These are phyloP conservation scores for Russula virescens DNA, from an alignment of 768 basidiomycete genomes.

Conservation along the genomic window DNA sequence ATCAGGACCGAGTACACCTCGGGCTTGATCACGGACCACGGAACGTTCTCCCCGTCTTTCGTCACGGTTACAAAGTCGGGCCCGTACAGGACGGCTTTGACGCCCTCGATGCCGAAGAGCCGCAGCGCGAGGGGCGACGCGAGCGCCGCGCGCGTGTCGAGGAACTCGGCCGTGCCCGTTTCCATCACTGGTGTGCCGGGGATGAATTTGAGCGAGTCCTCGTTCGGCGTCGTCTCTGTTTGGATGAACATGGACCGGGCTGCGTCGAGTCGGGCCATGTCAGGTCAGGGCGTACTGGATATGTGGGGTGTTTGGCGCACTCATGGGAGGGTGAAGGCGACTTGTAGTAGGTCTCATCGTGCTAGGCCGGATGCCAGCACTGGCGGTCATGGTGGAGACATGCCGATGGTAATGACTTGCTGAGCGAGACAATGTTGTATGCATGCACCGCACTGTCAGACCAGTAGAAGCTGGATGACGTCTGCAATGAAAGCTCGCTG, in stretches of 20 bases:
- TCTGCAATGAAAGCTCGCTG: neutral
- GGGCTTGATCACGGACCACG: conserved; percentile 91
- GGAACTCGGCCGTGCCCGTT: conserved; percentile 88
- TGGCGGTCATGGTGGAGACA: conserved; percentile 7
- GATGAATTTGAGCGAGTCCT: conserved; percentile 96
- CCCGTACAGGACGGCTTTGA: conserved; percentile 86
- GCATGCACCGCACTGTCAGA: neutral
- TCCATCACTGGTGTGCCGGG: conserved; percentile 88
- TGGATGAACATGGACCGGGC: conserved; percentile 97
- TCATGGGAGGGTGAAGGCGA: conserved; percentile 28
- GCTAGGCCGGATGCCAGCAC: conserved; percentile 11
- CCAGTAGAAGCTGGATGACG: neutral
- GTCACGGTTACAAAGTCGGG: conserved; percentile 98
- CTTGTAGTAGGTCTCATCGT: neutral
- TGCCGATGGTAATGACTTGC: neutral
- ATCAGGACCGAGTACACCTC: conserved; percentile 95
- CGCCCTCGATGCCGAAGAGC: conserved; percentile 91
- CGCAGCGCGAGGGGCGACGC: conserved; percentile 92
- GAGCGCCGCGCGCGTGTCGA: conserved; percentile 81
- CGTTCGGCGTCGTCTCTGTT: conserved; percentile 95
- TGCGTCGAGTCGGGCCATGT: conserved; percentile 26
- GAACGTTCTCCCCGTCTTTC: conserved; percentile 73
- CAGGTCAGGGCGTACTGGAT: neutral
- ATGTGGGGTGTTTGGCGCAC: conserved; percentile 29
- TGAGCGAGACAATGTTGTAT: conserved; percentile 1